Percentiles rank a stretch among this genome's conserved stretches.
phyloP scores from a whole-genome alignment of 2,329 filamentous ascomycete species.

The Botrytis cinerea region DNA sequence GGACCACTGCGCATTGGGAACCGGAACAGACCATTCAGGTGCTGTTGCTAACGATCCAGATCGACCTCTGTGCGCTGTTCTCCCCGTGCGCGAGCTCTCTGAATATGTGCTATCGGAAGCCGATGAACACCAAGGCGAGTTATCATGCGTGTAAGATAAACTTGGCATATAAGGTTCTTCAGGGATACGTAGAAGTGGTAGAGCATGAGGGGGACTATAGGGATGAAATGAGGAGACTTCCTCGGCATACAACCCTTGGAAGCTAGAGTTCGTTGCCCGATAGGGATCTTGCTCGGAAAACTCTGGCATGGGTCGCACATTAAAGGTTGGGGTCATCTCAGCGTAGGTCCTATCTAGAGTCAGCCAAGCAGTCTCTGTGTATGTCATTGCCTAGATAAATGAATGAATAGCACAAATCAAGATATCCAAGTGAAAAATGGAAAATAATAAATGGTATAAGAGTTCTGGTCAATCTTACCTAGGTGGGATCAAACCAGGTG shows the following conservation, averaged over 20 bases:
- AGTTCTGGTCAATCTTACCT: constrained; percentile 16
- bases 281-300: constrained; percentile 9
- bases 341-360: constrained; percentile 15
- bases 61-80: constrained; percentile 33
- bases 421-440: constrained; percentile 9
- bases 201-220: constrained; percentile 29
- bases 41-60: constrained; percentile 35
- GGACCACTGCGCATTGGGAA: constrained; percentile 32
- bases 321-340: constrained; percentile 17
- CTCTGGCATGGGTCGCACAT: constrained; percentile 16
- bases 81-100: constrained; percentile 34
- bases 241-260: constrained; percentile 28
- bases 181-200: constrained; percentile 38
- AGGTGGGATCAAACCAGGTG: constrained; percentile 28
- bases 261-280: constrained; percentile 24
- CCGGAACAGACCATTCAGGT: constrained; percentile 36
- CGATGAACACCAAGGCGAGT: constrained; percentile 40
- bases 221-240: constrained; percentile 27
- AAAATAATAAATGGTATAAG: neutral
- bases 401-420: neutral
- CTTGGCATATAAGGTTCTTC: constrained; percentile 38
- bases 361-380: constrained; percentile 13
- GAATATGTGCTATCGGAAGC: constrained; percentile 41
- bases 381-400: neutral
- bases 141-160: constrained; percentile 36